These are phyloP conservation scores for Trichoderma cornu-damae DNA, from an alignment of 2,329 filamentous ascomycete species.

Conservation along the genomic window DNA sequence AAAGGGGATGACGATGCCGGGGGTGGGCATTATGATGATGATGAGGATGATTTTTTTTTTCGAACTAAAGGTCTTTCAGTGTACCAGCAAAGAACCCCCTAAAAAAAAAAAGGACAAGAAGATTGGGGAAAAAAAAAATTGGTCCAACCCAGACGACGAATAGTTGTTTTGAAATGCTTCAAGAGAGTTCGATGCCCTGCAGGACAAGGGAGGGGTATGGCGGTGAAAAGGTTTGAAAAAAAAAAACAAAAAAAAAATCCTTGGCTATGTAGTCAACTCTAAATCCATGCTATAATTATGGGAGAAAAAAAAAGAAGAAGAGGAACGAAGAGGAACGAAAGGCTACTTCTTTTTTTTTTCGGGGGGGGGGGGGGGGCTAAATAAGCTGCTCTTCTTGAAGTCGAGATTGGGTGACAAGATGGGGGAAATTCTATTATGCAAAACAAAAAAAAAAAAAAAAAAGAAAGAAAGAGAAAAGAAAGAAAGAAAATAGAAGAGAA, in stretches of 20 bases:
- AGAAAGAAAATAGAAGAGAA: too few relatives aligned
- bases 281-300: neutral
- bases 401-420: neutral
- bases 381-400: neutral
- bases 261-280: neutral
- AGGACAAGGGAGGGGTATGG: neutral
- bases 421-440: neutral
- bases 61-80: neutral
- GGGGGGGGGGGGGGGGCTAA: too few relatives aligned
- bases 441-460: neutral
- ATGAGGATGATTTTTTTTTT: too few relatives aligned
- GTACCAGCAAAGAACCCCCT: neutral
- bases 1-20: slow-evolving; percentile 41
- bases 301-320: neutral
- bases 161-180: too few relatives aligned
- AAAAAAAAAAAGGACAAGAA: too few relatives aligned
- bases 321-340: too few relatives aligned
- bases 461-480: too few relatives aligned
- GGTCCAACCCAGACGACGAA: too few relatives aligned
- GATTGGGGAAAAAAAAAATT: too few relatives aligned
- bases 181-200: neutral
- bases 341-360: too few relatives aligned
- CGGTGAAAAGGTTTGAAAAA: neutral
- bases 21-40: slow-evolving; percentile 26
- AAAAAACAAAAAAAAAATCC: neutral